Conservation (phyloP, 306 rosid species). For the Macrotyloma uniflorum region DNA sequence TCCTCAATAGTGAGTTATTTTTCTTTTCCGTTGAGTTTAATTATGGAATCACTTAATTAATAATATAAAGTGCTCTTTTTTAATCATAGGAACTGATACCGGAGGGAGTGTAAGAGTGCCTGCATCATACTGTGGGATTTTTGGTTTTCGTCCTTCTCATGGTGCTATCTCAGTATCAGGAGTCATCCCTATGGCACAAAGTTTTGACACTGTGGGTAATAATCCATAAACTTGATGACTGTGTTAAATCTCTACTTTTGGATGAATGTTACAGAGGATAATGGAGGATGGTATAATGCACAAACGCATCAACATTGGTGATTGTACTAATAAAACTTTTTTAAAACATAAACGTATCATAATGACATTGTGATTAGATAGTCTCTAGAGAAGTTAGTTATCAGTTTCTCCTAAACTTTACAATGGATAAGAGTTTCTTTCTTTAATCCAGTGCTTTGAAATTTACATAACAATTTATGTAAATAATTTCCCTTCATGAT, state of each 20-base stretch:
- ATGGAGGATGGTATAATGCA: neutral
- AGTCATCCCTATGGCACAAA: conserved; percentile 88
- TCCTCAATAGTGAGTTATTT: conserved; percentile 41
- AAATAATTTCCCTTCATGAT: neutral
- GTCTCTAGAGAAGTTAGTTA: neutral
- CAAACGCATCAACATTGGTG: neutral
- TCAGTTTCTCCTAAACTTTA: neutral
- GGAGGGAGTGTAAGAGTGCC: conserved; percentile 97
- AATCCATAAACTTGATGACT: conserved; percentile 9
- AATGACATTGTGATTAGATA: neutral
- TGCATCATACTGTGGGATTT: conserved; percentile 88
- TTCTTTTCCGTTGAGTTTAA: conserved; percentile 1
- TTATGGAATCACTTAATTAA: neutral
- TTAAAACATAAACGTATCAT: neutral
- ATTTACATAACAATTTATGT: neutral
- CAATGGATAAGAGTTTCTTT: neutral
- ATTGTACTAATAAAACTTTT: neutral
- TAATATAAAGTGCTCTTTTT: neutral
- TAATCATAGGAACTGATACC: conserved; percentile 77
- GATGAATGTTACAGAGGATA: neutral
- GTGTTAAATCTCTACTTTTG: conserved; percentile 1
- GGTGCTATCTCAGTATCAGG: conserved; percentile 65
- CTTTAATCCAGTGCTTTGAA: neutral
- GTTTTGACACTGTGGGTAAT: conserved; percentile 91
- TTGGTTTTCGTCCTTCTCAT: conserved; percentile 92